Evolutionary conservation across 2,329 filamentous ascomycete genomes (phyloP).

Genomic region (Thelonectria rubi): DNA sequence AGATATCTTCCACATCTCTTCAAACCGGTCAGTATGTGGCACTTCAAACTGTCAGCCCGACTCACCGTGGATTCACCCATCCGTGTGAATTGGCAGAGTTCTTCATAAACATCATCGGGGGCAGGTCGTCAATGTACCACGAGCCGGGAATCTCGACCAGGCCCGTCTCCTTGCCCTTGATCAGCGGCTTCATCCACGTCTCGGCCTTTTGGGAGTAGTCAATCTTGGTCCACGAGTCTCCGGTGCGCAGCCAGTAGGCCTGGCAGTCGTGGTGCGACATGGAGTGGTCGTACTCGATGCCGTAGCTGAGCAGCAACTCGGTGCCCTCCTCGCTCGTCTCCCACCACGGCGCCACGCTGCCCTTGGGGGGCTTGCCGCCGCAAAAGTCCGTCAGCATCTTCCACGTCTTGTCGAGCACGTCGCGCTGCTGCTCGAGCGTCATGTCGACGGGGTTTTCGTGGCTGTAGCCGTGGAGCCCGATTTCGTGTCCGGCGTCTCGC

Average conservation of each 20-base stretch:
- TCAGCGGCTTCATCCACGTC: slow-evolving; percentile 59
- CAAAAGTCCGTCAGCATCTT: slow-evolving; percentile 73
- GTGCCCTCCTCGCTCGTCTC: slow-evolving; percentile 74
- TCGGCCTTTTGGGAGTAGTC: slow-evolving; percentile 59
- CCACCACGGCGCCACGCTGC: slow-evolving; percentile 80
- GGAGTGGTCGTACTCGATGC: slow-evolving; percentile 75
- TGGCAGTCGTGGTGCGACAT: slow-evolving; percentile 67
- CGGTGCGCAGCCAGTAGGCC: slow-evolving; percentile 70
- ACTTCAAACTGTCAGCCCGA: background rate
- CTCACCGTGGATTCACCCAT: slow-evolving; percentile 57
- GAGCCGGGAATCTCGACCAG: slow-evolving; percentile 69
- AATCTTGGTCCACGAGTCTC: slow-evolving; percentile 74
- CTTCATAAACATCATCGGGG: slow-evolving; percentile 79
- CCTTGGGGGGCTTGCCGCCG: slow-evolving; percentile 72
- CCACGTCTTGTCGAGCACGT: slow-evolving; percentile 80
- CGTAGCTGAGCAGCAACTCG: slow-evolving; percentile 70
- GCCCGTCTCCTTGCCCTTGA: slow-evolving; percentile 67
- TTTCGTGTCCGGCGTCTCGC: slow-evolving; percentile 58
- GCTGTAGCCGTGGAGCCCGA: slow-evolving; percentile 73
- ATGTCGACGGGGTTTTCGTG: slow-evolving; percentile 79
- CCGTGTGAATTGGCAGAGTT: slow-evolving; percentile 70
- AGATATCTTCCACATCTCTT: slow-evolving; percentile 68
- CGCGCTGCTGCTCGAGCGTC: slow-evolving; percentile 78
- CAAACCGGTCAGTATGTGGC: background rate
- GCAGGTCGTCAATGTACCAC: slow-evolving; percentile 72